Evolutionary conservation across 768 basidiomycete species (phyloP).

Genomic region (Termitomyces sp.): DNA sequence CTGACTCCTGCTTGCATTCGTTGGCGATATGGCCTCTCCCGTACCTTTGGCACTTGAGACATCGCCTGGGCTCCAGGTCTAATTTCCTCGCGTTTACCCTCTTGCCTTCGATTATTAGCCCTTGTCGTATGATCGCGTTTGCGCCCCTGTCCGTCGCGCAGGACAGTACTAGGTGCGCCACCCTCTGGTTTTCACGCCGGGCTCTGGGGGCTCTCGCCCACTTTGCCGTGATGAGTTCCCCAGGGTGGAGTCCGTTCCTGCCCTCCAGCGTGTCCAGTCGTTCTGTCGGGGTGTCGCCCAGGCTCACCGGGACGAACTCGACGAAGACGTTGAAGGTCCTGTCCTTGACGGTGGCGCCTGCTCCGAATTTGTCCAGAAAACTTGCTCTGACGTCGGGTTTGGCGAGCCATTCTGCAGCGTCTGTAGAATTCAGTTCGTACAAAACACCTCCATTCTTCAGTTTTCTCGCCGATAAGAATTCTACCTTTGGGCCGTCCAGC

Average conservation of each 20-base stretch:
- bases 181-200: not conserved
- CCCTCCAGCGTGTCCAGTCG: not conserved
- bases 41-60: constrained; percentile 11
- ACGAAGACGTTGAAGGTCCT: not conserved
- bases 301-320: not conserved
- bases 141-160: constrained; percentile 3
- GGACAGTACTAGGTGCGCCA: not conserved
- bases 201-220: not conserved
- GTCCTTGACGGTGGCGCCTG: not conserved
- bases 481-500: too few species aligned
- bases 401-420: not conserved
- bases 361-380: not conserved
- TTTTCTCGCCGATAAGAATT: not conserved
- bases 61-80: constrained; percentile 12
- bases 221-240: not conserved
- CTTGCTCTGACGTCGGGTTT: not conserved
- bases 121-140: constrained; percentile 9
- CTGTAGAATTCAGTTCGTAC: not conserved
- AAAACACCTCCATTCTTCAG: not conserved
- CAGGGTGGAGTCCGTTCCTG: not conserved
- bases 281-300: not conserved
- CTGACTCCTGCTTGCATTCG: constrained; percentile 10
- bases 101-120: constrained; percentile 15
- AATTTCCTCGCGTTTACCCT: constrained; percentile 6
- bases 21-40: constrained; percentile 12